Percentiles rank a stretch among this genome's conserved stretches.
phyloP scores from a whole-genome alignment of 768 basidiomycete species.

The Trametes meyenii region DNA sequence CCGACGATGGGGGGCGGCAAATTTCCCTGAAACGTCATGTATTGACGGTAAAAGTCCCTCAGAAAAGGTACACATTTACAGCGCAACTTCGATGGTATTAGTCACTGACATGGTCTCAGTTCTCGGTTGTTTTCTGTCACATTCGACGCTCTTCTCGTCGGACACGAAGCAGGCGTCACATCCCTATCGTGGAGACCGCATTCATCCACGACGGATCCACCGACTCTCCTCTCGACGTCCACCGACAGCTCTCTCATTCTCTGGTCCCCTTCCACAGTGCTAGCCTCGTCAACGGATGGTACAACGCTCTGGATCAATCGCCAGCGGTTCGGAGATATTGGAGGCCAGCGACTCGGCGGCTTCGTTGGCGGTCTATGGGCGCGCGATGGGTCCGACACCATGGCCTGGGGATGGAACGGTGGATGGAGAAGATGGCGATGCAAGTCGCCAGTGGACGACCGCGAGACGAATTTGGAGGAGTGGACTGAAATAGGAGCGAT shows the following conservation, averaged over 20 bases:
- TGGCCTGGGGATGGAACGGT: constrained; percentile 94
- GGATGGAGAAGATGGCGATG: constrained; percentile 89
- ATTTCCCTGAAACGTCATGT: constrained; percentile 90
- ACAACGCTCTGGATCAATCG: constrained; percentile 87
- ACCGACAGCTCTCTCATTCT: constrained; percentile 94
- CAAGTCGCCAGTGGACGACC: constrained; percentile 2
- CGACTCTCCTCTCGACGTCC: constrained; percentile 85
- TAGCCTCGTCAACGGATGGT: constrained; percentile 39
- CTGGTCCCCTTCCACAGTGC: constrained; percentile 78
- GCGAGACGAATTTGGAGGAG: constrained; percentile 35
- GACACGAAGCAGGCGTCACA: constrained; percentile 95
- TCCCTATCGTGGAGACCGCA: constrained; percentile 81
- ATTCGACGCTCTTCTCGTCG: constrained; percentile 91
- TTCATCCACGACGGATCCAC: constrained; percentile 28
- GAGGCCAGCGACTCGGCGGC: constrained; percentile 87
- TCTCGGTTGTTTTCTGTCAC: constrained; percentile 70
- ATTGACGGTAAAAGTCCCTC: constrained; percentile 58
- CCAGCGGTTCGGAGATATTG: constrained; percentile 92
- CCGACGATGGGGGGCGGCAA: constrained; percentile 79
- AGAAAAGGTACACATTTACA: constrained; percentile 37
- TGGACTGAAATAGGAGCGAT: constrained; percentile 85
- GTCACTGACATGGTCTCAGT: constrained; percentile 31
- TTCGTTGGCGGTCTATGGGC: constrained; percentile 93
- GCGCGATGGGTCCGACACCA: constrained; percentile 55
- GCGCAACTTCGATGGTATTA: background rate